These are phyloP conservation scores for Colletotrichum abscissum DNA, from an alignment of 2,329 filamentous ascomycete species.

Conservation along the genomic window DNA sequence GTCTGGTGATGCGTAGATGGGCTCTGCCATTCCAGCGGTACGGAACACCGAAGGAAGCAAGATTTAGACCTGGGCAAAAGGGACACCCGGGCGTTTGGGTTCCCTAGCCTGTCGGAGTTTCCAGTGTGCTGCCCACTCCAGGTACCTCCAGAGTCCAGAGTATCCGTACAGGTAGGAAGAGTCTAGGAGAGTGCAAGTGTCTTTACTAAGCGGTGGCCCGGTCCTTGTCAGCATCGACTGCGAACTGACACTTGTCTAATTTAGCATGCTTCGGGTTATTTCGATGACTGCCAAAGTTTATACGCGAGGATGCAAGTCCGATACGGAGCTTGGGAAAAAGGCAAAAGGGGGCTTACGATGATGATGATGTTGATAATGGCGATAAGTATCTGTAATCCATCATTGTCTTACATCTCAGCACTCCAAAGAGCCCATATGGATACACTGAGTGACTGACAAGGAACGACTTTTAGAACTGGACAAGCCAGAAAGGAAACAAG, in stretches of 20 bases:
- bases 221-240: slow-evolving; percentile 10
- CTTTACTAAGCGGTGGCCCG: neutral
- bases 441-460: neutral
- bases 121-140: neutral
- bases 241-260: neutral
- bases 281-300: neutral
- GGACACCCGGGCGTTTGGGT: neutral
- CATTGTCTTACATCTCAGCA: neutral
- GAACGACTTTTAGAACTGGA: neutral
- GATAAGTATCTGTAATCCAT: neutral
- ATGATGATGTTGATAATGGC: neutral
- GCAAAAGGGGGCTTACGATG: neutral
- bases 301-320: neutral
- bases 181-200: too few species aligned
- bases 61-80: neutral
- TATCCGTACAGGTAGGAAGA: neutral
- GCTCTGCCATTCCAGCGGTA: slow-evolving; percentile 24
- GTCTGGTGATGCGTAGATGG: slow-evolving; percentile 3
- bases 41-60: slow-evolving; percentile 21
- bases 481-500: neutral
- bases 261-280: neutral
- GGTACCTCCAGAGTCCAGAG: too few species aligned
- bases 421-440: too few species aligned
- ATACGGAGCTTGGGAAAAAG: neutral
- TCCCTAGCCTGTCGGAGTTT: neutral